Base-by-base conservation (phyloP, 352 stramenopile species). In the Peronospora farinosa region DNA sequence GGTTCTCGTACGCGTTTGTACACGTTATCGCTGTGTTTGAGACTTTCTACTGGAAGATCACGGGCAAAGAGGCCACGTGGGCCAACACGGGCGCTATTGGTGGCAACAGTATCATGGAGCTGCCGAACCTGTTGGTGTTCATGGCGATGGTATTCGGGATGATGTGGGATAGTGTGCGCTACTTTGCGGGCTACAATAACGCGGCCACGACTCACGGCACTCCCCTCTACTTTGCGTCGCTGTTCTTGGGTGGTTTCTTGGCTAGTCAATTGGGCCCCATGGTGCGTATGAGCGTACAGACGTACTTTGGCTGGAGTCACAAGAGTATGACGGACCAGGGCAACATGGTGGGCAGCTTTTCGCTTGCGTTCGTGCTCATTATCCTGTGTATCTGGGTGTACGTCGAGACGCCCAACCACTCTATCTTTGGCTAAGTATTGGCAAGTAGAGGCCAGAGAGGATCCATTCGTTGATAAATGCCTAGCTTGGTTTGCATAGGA, bases 1-100 rank as follows among this genome's bases (percentile, higher is more conserved):
- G 76, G 76, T 87, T 85, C 59, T 85, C 73, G 54, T 87, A 87
- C 52, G 76, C 76, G 9, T 87, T 85, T 37, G 73, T 85, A 57
- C 73, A 87, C 50, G 67, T 80, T 32, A 63, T 85, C 45, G 76
- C 73, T n/a, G 73, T 87, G 39, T 82, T 87, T 47, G 76, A 85
- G 46, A 71, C 76, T 0, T 65, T 87, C 33, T 84, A 85, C 65
- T 87, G 76, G 76, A 82, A 84, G 57, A 80, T 87, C 49, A 85
- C 76, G 30, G 70, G 77, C 66, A 84, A 84, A 46, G 72, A 86
- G 51, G 72, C 73, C 25, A 53, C 72, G 47, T 87, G 73, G 76
- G 73, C 73, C 23, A 85, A 85, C 59, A 87, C 71, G 4, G 71
- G 76, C 21, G 76, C 73, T 31, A 55, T 85, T 17, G 68, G 59